Conservation (phyloP, 768 basidiomycete species). For the Podaxis rugospora region DNA sequence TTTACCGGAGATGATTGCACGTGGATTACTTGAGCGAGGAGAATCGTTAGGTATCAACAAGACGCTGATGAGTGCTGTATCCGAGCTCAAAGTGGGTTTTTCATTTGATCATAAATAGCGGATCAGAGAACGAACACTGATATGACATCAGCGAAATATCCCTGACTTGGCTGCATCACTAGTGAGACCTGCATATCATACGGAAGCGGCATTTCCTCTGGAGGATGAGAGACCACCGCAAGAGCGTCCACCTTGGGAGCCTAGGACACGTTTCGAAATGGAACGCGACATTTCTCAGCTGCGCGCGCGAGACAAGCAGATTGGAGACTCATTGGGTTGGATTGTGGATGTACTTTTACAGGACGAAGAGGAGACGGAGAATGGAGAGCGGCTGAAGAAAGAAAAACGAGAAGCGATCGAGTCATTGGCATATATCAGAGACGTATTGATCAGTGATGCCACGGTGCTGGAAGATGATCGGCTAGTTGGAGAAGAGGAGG, state of each 20-base stretch:
- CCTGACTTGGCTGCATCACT: slow-evolving; percentile 77
- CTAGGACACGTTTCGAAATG: slow-evolving; percentile 63
- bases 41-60: slow-evolving; percentile 84
- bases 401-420: slow-evolving; percentile 66
- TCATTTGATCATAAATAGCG: not conserved
- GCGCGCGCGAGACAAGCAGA: slow-evolving; percentile 51
- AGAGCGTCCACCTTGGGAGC: slow-evolving; percentile 69
- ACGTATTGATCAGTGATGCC: slow-evolving; percentile 56
- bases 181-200: slow-evolving; percentile 47
- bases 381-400: slow-evolving; percentile 33
- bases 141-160: slow-evolving; percentile 61
- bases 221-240: slow-evolving; percentile 51
- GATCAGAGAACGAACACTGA: slow-evolving; percentile 8
- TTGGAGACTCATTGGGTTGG: slow-evolving; percentile 72
- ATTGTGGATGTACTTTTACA: slow-evolving; percentile 67
- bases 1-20: slow-evolving; percentile 67
- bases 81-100: slow-evolving; percentile 62
- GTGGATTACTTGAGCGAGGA: slow-evolving; percentile 68
- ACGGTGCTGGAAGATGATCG: slow-evolving; percentile 61
- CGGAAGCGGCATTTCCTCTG: slow-evolving; percentile 55
- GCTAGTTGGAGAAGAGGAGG: slow-evolving; percentile 53
- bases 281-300: slow-evolving; percentile 58
- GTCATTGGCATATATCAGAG: slow-evolving; percentile 72
- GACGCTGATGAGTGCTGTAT: slow-evolving; percentile 75
- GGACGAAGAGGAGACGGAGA: slow-evolving; percentile 41